Percentiles rank a stretch among this genome's conserved stretches.
These are phyloP conservation scores for Suillus discolor DNA, from an alignment of 768 basidiomycete species.

Conservation along the genomic window DNA sequence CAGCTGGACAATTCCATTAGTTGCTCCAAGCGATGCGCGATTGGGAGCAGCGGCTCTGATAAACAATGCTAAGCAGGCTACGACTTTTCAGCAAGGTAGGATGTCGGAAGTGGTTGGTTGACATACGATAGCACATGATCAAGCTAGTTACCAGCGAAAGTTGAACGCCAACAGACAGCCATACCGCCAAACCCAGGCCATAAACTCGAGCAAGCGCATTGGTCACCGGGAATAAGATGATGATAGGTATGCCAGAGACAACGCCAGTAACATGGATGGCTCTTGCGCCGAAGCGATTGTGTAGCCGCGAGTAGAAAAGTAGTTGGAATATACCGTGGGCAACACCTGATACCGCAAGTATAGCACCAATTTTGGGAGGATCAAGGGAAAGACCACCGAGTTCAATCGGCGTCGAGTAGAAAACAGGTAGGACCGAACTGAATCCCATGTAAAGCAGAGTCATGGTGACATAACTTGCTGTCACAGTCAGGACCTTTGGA, in stretches of 20 bases:
- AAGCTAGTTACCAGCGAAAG: neutral
- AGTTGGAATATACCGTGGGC: conserved; percentile 61
- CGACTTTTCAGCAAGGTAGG: neutral
- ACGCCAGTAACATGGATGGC: conserved; percentile 56
- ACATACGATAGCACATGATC: conserved; percentile 4
- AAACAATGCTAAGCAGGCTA: neutral
- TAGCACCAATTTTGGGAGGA: conserved; percentile 20
- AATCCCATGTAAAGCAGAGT: conserved; percentile 63
- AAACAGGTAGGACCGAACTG: conserved; percentile 39
- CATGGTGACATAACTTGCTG: conserved; percentile 58
- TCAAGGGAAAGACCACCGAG: conserved; percentile 12
- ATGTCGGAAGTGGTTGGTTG: neutral
- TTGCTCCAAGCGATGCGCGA: neutral
- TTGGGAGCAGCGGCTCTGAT: conserved; percentile 1
- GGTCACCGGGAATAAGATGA: conserved; percentile 57
- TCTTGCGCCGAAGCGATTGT: conserved; percentile 58
- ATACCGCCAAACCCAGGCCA: conserved; percentile 46
- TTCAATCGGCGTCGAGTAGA: conserved; percentile 18
- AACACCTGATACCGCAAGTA: conserved; percentile 44
- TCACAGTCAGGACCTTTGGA: conserved; percentile 51
- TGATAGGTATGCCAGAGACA: conserved; percentile 48
- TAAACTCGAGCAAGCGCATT: conserved; percentile 49
- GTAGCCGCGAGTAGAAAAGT: conserved; percentile 58
- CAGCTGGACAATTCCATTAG: neutral
- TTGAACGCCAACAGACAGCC: conserved; percentile 48